Base-by-base conservation (phyloP, 257 asterid genomes). In the Solanum bulbocastanum region DNA sequence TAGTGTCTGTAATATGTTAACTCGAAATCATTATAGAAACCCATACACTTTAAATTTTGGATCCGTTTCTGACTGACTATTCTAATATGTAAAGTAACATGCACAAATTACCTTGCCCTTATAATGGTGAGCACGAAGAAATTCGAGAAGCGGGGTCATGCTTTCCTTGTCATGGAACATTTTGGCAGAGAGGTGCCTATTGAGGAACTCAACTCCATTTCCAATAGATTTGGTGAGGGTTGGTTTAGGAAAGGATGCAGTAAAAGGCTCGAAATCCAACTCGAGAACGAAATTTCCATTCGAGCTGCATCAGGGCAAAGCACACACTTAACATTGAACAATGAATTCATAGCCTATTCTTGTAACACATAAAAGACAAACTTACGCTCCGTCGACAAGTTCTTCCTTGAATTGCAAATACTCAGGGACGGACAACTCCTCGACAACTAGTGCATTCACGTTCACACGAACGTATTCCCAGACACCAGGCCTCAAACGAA, bases 141-240 rank as follows among this genome's bases (percentile, higher is more conserved):
- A 97, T 58, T 96, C 98, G 10, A 97, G 98, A 74, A 97, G 96
- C 36, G 98, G 99, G 37, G 96, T 87, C 99, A 97, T 91, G 93
- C 98, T 97, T 5, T 96, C 99, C 92, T 89, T 94, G 93, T 96
- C 98, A 49, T 97, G 98, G 88, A 97, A 97, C 99, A 97, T 94
- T 87, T 97, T 96, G 1, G 99, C 99, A 2, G 99, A 97, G 89
- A 97, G 98, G 87, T 97, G 99, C 88, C 98, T 76, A 90, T 97
- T 96, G 86, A 97, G 99, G 92, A 97, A 97, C 89, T 97, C 98
- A 39, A 97, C 99, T 87, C 99, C 99, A 65, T 97, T 96, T 8
- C 99, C 99, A 33, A 97, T 97, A 74, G 98, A 96, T 76, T 96
- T 97, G n/a, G 99, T 95, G 83, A 97, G 94, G 62, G 99, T 97